A percentile compares a stretch with the other conserved stretches of the same genome.
These are phyloP conservation scores for Mucor plumbeus DNA, from an alignment of 371 early-diverging fungal genomes.

Conservation along the genomic window DNA sequence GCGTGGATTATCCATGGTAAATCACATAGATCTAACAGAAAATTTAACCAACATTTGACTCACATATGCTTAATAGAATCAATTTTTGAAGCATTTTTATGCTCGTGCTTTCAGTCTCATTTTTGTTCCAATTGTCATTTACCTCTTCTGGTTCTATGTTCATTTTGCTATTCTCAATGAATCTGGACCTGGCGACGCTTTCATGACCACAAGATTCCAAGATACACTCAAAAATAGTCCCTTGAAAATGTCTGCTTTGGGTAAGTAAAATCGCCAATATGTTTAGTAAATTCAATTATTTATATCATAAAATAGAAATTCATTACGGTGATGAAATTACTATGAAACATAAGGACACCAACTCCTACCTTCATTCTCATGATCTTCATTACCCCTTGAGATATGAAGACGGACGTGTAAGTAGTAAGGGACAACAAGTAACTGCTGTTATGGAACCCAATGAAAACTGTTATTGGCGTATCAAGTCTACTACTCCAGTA, in stretches of 20 bases:
- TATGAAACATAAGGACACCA: slow-evolving; percentile 77
- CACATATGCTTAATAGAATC: slow-evolving; percentile 41
- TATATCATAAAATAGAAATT: slow-evolving; percentile 53
- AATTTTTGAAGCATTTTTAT: slow-evolving; percentile 71
- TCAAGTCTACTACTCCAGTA: slow-evolving; percentile 62
- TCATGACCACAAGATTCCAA: slow-evolving; percentile 92
- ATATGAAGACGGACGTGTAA: slow-evolving; percentile 93
- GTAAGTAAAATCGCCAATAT: slow-evolving; percentile 23
- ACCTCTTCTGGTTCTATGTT: slow-evolving; percentile 77
- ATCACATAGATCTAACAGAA: too few relatives aligned
- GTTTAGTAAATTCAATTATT: neutral
- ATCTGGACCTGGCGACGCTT: slow-evolving; percentile 94
- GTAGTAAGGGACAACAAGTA: slow-evolving; percentile 94
- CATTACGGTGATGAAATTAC: slow-evolving; percentile 84
- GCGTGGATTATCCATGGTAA: slow-evolving; percentile 76
- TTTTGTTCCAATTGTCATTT: slow-evolving; percentile 75
- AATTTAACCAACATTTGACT: neutral
- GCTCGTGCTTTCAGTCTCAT: slow-evolving; percentile 77
- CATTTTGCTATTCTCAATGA: slow-evolving; percentile 80
- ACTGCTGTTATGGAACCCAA: slow-evolving; percentile 77
- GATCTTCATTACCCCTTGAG: slow-evolving; percentile 82
- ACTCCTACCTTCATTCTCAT: slow-evolving; percentile 87
- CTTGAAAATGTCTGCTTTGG: slow-evolving; percentile 59
- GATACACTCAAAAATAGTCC: slow-evolving; percentile 84
- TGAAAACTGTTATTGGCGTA: slow-evolving; percentile 84